Conservation (phyloP, 371 early-diverging fungal genomes). For the Saksenaea vasiformis region DNA sequence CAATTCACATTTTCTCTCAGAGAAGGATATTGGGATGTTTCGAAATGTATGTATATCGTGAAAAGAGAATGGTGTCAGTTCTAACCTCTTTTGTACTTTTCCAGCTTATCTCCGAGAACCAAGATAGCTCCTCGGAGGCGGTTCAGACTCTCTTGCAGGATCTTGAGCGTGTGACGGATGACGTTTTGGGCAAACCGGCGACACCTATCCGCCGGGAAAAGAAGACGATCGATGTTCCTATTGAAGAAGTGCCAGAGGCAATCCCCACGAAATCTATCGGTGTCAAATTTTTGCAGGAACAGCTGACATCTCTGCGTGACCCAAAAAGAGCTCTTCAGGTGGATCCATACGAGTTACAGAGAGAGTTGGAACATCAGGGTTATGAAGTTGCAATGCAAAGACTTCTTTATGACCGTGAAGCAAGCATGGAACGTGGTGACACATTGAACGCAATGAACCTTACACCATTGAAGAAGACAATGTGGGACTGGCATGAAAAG, state of each 20-base stretch:
- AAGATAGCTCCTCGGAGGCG: slow-evolving; percentile 19
- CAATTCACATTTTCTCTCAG: slow-evolving; percentile 41
- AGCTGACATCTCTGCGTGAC: slow-evolving; percentile 61
- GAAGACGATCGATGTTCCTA: background rate
- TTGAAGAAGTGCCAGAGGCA: slow-evolving; percentile 37
- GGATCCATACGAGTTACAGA: slow-evolving; percentile 75
- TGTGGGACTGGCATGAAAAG: slow-evolving; percentile 79
- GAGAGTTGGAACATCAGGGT: slow-evolving; percentile 84
- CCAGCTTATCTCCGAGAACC: slow-evolving; percentile 33
- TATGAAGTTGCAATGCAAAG: slow-evolving; percentile 77
- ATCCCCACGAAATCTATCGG: slow-evolving; percentile 65
- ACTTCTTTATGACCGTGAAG: slow-evolving; percentile 61
- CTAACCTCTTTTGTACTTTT: background rate
- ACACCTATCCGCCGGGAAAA: slow-evolving; percentile 10
- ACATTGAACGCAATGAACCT: slow-evolving; percentile 55
- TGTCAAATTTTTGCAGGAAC: slow-evolving; percentile 75
- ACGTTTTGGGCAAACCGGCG: slow-evolving; percentile 21
- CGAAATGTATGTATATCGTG: slow-evolving; percentile 31
- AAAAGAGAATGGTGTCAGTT: background rate
- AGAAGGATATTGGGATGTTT: slow-evolving; percentile 45
- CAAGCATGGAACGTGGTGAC: slow-evolving; percentile 58
- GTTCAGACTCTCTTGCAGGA: slow-evolving; percentile 29
- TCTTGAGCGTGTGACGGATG: slow-evolving; percentile 32
- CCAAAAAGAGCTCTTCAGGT: slow-evolving; percentile 39
- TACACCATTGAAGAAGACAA: slow-evolving; percentile 55